Evolutionary conservation across 108 stramenopile genomes (phyloP).

Genomic region (Nitzschia sp.): DNA sequence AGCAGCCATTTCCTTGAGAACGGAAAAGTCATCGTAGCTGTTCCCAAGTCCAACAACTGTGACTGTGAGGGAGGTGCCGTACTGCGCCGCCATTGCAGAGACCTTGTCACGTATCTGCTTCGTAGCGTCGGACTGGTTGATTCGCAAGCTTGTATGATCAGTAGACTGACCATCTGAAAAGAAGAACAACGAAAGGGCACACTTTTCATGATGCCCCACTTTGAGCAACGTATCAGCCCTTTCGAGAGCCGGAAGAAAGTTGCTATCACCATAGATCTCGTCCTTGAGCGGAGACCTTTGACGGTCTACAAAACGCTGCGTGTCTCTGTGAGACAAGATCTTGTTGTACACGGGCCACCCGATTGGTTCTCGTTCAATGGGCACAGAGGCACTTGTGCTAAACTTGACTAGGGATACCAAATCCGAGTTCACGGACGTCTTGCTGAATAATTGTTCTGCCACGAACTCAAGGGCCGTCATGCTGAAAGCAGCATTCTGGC

Average conservation of each 20-base stretch:
- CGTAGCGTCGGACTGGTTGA: conserved; percentile 19
- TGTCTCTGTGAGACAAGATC: conserved; percentile 37
- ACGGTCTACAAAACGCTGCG: conserved; percentile 13
- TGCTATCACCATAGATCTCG: conserved; percentile 18
- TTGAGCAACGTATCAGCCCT: conserved; percentile 31
- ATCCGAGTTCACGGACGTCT: conserved; percentile 48
- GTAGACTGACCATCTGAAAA: conserved; percentile 60
- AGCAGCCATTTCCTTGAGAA: conserved; percentile 42
- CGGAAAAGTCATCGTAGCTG: conserved; percentile 40
- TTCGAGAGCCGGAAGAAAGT: conserved; percentile 54
- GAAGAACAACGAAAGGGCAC: conserved; percentile 55
- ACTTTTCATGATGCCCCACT: conserved; percentile 27
- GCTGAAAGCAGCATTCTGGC: conserved; percentile 55
- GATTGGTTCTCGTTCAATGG: conserved; percentile 49
- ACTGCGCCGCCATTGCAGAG: conserved; percentile 33
- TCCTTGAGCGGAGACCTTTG: conserved; percentile 15
- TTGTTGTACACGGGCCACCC: conserved; percentile 71
- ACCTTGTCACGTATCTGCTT: conserved; percentile 12
- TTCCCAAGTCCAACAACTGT: conserved; percentile 44
- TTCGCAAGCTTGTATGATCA: conserved; percentile 23
- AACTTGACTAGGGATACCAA: conserved; percentile 64
- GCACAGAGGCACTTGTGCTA: conserved; percentile 28
- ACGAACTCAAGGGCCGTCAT: conserved; percentile 59
- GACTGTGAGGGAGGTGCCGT: conserved; percentile 48
- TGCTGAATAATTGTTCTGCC: conserved; percentile 57